Evolutionary conservation across 179 eudicot genomes (phyloP).

Genomic region (Camellia oleifera): DNA sequence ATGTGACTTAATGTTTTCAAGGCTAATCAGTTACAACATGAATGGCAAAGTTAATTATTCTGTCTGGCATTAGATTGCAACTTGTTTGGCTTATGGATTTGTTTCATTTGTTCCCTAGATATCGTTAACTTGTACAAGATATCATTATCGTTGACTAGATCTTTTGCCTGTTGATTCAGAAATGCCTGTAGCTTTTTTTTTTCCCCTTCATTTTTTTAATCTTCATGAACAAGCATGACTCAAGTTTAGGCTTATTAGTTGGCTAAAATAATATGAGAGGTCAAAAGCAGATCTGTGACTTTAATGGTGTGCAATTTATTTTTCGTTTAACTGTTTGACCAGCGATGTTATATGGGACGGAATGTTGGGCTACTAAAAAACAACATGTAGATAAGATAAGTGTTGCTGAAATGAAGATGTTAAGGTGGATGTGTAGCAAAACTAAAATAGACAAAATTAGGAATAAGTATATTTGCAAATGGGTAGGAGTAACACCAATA

Average conservation of each 20-base stretch:
- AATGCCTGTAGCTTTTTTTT: not conserved
- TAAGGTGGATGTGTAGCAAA: no score
- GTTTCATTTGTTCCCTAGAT: not conserved
- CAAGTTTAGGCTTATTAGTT: not conserved
- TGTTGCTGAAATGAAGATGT: no score
- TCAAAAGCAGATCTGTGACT: not conserved
- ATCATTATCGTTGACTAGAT: not conserved
- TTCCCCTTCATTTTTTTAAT: not conserved
- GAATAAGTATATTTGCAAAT: no score
- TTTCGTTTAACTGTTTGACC: not conserved
- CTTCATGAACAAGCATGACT: not conserved
- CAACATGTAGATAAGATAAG: no score
- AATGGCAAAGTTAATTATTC: not conserved
- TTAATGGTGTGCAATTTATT: not conserved
- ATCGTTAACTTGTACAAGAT: not conserved
- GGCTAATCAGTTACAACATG: not conserved
- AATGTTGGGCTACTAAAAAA: no score
- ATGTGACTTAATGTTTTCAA: not conserved
- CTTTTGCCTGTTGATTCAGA: not conserved
- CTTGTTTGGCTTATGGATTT: not conserved
- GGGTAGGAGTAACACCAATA: no score
- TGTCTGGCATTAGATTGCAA: not conserved
- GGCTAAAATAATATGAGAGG: not conserved
- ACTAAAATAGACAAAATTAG: no score
- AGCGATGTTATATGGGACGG: no score